Base-by-base conservation (phyloP, 441 rosid genomes). In the Dalechampia spathulata region DNA sequence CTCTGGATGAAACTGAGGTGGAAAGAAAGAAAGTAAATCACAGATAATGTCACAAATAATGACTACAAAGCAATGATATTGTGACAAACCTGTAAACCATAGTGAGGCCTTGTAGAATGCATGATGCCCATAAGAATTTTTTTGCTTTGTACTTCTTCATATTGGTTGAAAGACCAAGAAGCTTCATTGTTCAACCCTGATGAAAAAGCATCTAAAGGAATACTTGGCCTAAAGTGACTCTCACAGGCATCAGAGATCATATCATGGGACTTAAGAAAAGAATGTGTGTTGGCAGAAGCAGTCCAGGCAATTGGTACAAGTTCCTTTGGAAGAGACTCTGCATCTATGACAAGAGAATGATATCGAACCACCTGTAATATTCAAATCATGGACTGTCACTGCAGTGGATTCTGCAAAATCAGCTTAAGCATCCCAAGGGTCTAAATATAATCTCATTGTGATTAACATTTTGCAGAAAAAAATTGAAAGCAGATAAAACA, bases 231-330 rank as follows among this genome's bases (percentile, higher is more conserved):
- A n/a, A 21, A 28, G 61, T 65, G 69, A 55, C 61, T 67, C 66
- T 64, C 72, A 52, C 15, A 51, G 34, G 52, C 67, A 72, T 66
- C 58, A 52, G 64, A 52, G 49, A 54, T 60, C 50, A 58, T 61
- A 71, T 54, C 73, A 22, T 69, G 66, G 51, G 61, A 71, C 63
- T 74, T 87, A 45, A 75, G 68, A 68, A 69, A 75, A 72, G 92
- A 74, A 67, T 73, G 76, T 20, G 76, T 68, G 48, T 81, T 76
- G 52, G 71, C 30, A 36, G 79, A 75, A 57, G 82, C 36, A n/a
- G 95, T 75, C 99, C 96, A 93, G 20, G 99, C 97, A 76, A 87
- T 78, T 45, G 97, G 96, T 70, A 81, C 19, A 51, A 93, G 83
- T 52, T 85, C 96, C 61, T 83, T 66, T 22, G 96, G 99, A 57